A percentile compares a stretch with the other conserved stretches of the same genome.
phyloP scores from a whole-genome alignment of 2,329 filamentous ascomycete genomes.

The Cladophialophora carrionii region DNA sequence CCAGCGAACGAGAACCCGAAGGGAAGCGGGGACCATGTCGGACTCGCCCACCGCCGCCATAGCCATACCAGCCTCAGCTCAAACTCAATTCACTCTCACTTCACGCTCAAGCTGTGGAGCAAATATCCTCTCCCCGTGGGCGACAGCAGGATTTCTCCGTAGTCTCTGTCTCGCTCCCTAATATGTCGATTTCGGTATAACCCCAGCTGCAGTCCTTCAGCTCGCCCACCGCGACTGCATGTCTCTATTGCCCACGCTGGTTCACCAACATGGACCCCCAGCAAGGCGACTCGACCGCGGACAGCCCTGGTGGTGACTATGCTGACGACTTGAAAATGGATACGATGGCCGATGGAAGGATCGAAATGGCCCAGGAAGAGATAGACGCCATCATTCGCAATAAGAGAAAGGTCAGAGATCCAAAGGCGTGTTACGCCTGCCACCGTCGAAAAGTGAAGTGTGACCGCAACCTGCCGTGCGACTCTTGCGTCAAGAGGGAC shows the following conservation, averaged over 20 bases:
- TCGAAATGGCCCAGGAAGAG: constrained; percentile 51
- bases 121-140: neutral
- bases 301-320: constrained; percentile 23
- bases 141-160: neutral
- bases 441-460: constrained; percentile 49
- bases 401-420: constrained; percentile 54
- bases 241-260: neutral
- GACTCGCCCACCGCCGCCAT: neutral
- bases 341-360: constrained; percentile 22
- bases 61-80: neutral
- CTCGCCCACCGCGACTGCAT: constrained; percentile 7
- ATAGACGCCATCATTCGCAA: constrained; percentile 54
- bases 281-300: constrained; percentile 19
- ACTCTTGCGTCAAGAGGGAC: constrained; percentile 55
- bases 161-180: neutral
- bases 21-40: neutral
- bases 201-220: neutral
- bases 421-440: constrained; percentile 43
- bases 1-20: neutral
- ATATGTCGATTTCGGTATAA: constrained; percentile 4
- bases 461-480: constrained; percentile 54
- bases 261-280: constrained; percentile 21
- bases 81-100: constrained; percentile 3
- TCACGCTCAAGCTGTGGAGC: constrained; percentile 4
- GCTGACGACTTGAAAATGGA: constrained; percentile 30